Evolutionary conservation across 805 yeast species (phyloP).

Genomic region (Myxozyma kluyveri): DNA sequence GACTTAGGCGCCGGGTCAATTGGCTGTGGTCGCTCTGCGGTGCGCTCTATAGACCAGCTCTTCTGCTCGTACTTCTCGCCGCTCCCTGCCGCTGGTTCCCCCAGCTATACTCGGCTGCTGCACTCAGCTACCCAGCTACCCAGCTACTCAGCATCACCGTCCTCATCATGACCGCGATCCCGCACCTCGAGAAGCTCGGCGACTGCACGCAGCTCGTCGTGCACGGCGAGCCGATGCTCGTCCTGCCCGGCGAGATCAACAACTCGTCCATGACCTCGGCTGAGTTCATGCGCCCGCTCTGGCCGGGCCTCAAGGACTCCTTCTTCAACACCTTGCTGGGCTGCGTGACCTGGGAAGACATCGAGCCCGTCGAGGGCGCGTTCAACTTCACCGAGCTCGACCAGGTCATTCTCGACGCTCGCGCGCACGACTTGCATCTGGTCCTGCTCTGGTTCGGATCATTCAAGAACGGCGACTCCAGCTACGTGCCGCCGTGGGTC

Average conservation of each 20-base stretch:
- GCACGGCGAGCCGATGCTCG: slow-evolving; percentile 8
- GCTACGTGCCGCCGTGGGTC: slow-evolving; percentile 11
- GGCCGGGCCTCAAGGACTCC: slow-evolving; percentile 14
- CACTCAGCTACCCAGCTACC: no score
- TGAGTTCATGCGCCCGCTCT: slow-evolving; percentile 19
- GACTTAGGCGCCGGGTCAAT: no score
- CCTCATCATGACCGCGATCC: no score
- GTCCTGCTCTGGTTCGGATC: slow-evolving; percentile 29
- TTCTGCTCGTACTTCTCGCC: no score
- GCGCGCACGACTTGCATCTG: slow-evolving; percentile 17
- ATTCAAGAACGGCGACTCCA: slow-evolving; percentile 22
- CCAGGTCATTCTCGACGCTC: slow-evolving; percentile 17
- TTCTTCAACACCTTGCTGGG: slow-evolving; percentile 27
- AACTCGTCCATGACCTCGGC: slow-evolving; percentile 29
- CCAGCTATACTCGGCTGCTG: no score
- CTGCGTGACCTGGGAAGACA: slow-evolving; percentile 26
- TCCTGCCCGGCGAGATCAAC: slow-evolving; percentile 25
- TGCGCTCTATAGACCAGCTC: no score
- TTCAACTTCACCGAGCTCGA: slow-evolving; percentile 25
- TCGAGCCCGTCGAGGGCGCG: slow-evolving; percentile 26
- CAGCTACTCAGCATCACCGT: no score
- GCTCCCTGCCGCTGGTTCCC: no score
- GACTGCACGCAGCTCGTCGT: background rate
- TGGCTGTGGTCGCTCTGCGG: no score
- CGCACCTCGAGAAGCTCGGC: no score